Evolutionary conservation across 768 basidiomycete species (phyloP), one percentile per base, ranked within the genome.

Genomic region (Mycena olivaceomarginata): DNA sequence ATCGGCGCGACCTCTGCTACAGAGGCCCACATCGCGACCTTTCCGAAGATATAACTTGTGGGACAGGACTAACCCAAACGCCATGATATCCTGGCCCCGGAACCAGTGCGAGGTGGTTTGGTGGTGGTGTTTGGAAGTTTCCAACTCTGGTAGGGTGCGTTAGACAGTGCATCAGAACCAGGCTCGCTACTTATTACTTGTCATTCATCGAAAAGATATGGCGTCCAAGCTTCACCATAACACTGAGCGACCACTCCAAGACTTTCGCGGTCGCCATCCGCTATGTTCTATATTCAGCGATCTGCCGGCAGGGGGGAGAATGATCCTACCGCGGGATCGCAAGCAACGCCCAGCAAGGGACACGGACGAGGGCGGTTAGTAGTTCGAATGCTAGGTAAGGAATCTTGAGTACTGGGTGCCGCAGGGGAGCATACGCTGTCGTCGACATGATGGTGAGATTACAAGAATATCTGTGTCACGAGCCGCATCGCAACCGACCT

Each of bases 321-420:
- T 12, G 10, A 8, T 8, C n/a, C 31, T 79, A 88, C 88, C 82
- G 85, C 43, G 86, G 85, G 56, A 87, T 76, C 40, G 86, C 84
- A 16, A 86, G 73, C 7, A 92, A 69, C n/a, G 84, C 76, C 91
- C 92, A 92, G 56, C 88, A 77, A 3, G 92, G 92, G 56, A 91
- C 67, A 43, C 88, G 88, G 43, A 92, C 51, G 51, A 90, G 84
- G 7, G 86, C 87, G 67, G 80, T 79, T 22, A 89, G 46, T 31
- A 89, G 67, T 64, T 88, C 85, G 78, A 89, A 90, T 11, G 83
- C 80, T 45, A 92, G 79, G 81, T 90, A 92, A 51, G 91, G 71
- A 13, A 82, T 84, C 80, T 90, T 92, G 83, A 90, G 81, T 10
- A 92, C 91, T 76, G 92, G 92, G 56, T 85, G 78, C 25, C 85